Evolutionary conservation across 345 rosid species (phyloP).

Genomic region (Syzygium aqueum): DNA sequence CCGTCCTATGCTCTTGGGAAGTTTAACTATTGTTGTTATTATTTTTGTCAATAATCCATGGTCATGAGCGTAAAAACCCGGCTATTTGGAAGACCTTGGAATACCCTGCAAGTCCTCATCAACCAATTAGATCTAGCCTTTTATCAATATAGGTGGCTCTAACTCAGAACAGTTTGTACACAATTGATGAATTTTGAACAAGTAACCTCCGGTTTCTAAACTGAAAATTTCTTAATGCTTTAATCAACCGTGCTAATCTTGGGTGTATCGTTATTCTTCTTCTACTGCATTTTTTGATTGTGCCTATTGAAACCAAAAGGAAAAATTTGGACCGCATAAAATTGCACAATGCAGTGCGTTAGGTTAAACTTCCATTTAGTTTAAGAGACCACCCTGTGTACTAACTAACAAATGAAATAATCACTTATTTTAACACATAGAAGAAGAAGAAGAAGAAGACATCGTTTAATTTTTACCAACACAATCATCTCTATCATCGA

Average conservation of each 20-base stretch:
- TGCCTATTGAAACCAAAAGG: background rate
- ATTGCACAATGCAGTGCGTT: background rate
- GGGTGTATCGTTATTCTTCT: background rate
- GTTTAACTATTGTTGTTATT: no score
- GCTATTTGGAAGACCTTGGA: background rate
- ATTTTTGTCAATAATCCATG: background rate
- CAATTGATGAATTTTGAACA: no score
- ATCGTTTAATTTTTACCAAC: no score
- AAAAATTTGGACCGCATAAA: background rate
- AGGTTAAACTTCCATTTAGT: no score
- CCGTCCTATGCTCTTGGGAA: background rate
- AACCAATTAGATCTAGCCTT: background rate
- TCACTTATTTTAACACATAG: no score
- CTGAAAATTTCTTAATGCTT: background rate
- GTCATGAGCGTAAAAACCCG: background rate
- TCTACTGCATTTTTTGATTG: background rate
- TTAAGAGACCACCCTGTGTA: no score
- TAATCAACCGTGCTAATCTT: background rate
- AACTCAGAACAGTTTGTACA: no score
- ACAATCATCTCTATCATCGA: no score
- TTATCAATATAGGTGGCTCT: background rate
- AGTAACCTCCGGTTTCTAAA: background rate
- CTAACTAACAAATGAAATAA: no score
- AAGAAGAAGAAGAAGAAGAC: no score
- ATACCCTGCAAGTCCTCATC: no score